Conservation (phyloP, 192 early-diverging fungal species). For the Linnemannia elongata region DNA sequence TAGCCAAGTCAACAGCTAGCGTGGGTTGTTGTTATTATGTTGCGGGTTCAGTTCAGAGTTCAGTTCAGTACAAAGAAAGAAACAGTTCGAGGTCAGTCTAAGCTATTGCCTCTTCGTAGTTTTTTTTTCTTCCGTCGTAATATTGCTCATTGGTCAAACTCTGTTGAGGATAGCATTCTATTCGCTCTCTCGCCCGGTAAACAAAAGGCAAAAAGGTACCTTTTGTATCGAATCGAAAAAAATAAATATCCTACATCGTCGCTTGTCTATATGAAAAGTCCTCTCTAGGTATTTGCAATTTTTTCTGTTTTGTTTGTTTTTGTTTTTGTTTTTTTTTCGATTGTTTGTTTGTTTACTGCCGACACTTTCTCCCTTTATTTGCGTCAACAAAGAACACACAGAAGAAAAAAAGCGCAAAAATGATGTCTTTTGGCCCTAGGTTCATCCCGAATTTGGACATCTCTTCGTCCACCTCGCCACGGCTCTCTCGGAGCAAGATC, state of each 20-base stretch:
- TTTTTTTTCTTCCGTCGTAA: neutral
- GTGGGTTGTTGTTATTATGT: too few relatives aligned
- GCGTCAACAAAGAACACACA: neutral
- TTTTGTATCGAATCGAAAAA: neutral
- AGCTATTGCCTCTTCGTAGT: neutral
- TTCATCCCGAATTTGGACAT: neutral
- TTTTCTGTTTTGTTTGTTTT: neutral
- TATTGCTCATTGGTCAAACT: neutral
- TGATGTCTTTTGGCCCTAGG: neutral
- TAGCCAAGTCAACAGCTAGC: too few relatives aligned
- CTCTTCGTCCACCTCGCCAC: neutral
- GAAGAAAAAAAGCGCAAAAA: neutral
- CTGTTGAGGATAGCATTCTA: neutral
- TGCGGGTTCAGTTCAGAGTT: too few relatives aligned
- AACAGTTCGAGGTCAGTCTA: too few relatives aligned
- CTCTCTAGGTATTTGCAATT: neutral
- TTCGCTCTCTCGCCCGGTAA: neutral
- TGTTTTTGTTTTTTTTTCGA: neutral
- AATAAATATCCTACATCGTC: neutral
- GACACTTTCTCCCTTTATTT: neutral
- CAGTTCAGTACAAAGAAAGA: too few relatives aligned
- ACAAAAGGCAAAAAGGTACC: neutral
- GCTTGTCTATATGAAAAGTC: neutral
- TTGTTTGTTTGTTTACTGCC: neutral
- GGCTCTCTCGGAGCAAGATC: neutral